These are phyloP conservation scores for Boletus speciosus DNA, from an alignment of 768 basidiomycete genomes.

Conservation along the genomic window DNA sequence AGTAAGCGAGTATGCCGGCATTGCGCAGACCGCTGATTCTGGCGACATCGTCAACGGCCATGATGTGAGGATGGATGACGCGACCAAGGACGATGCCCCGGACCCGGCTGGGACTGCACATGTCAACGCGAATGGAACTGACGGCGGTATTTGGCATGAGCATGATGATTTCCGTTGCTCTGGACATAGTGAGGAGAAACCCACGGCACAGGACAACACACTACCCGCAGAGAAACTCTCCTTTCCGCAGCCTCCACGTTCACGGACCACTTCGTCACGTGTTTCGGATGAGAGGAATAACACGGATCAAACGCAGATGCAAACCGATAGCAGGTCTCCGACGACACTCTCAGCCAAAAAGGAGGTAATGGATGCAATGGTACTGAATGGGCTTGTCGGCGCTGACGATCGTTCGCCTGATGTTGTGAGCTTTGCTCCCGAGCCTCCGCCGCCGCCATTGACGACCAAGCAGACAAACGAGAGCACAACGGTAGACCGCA, in stretches of 20 bases:
- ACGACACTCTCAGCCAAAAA: constrained; percentile 21
- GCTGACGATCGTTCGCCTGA: constrained; percentile 19
- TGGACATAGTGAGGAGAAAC: not conserved
- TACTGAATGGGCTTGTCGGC: constrained; percentile 18
- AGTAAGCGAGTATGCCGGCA: not conserved
- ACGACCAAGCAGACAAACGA: constrained; percentile 20
- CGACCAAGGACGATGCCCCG: not conserved
- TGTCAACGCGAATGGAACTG: constrained; percentile 1
- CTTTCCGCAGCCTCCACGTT: not conserved
- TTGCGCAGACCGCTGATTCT: not conserved
- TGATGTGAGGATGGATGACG: constrained; percentile 12
- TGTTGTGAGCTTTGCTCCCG: constrained; percentile 28
- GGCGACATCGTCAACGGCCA: not conserved
- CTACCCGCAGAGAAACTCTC: not conserved
- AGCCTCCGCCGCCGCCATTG: constrained; percentile 33
- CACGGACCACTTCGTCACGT: not conserved
- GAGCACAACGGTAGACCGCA: constrained; percentile 1
- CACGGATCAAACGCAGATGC: constrained; percentile 8
- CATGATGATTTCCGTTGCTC: not conserved
- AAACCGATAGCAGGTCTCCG: constrained; percentile 1
- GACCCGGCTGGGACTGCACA: not conserved
- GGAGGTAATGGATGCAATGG: constrained; percentile 22
- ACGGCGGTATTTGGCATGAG: not conserved
- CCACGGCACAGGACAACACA: not conserved
- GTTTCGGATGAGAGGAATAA: not conserved